These are phyloP conservation scores for Neotropicomus parvogracilis DNA, from an alignment of 1,284 basidiomycete species.

Conservation along the genomic window DNA sequence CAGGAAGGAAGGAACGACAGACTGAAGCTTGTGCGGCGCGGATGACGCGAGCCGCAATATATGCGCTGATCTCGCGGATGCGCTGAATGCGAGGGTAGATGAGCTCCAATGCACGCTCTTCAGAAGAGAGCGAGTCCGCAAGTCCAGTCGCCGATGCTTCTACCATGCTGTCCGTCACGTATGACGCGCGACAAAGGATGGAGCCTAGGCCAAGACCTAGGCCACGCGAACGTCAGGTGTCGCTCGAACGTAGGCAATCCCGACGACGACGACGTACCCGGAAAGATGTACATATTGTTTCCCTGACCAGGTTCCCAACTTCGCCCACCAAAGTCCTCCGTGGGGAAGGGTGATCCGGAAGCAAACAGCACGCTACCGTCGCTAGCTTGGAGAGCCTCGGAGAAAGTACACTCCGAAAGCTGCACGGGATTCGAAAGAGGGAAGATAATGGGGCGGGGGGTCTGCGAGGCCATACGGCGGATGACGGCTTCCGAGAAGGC, in stretches of 20 bases:
- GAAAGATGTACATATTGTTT: conserved; percentile 87
- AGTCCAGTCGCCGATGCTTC: conserved; percentile 76
- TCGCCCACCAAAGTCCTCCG: conserved; percentile 55
- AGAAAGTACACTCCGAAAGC: conserved; percentile 82
- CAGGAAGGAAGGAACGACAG: conserved; percentile 22
- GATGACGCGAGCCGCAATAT: conserved; percentile 73
- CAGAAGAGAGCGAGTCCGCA: conserved; percentile 68
- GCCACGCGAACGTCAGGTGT: conserved; percentile 2
- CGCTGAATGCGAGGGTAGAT: conserved; percentile 76
- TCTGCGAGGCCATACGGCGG: conserved; percentile 79
- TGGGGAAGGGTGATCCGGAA: conserved; percentile 85
- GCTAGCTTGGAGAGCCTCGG: conserved; percentile 78
- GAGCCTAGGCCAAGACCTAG: conserved; percentile 76
- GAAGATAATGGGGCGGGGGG: conserved; percentile 90
- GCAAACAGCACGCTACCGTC: conserved; percentile 81
- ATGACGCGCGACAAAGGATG: conserved; percentile 62
- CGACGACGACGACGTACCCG: conserved; percentile 40
- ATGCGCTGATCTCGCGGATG: conserved; percentile 80
- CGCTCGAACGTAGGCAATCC: conserved; percentile 4
- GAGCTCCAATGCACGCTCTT: conserved; percentile 64
- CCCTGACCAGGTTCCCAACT: conserved; percentile 83
- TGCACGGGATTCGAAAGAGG: conserved; percentile 92
- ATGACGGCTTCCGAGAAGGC: conserved; percentile 81
- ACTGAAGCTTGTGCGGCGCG: conserved; percentile 74
- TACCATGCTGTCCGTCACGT: conserved; percentile 79